Conservation (phyloP, 2,329 filamentous ascomycete genomes). For the Calonectria pteridis region DNA sequence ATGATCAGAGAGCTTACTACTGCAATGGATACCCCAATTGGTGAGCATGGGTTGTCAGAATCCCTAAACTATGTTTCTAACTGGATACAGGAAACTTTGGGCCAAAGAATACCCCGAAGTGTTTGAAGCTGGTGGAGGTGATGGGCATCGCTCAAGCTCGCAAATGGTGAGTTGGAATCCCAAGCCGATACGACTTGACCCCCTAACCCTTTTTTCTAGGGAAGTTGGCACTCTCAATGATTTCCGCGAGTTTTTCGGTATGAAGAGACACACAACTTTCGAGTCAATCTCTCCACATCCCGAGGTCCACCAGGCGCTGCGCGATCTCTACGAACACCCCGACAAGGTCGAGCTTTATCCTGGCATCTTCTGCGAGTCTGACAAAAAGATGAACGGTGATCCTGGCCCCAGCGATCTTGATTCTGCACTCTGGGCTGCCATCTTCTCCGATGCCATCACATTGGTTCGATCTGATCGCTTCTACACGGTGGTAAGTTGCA, state of each 20-base stretch:
- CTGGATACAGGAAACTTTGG: slow-evolving; percentile 54
- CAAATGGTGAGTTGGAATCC: slow-evolving; percentile 47
- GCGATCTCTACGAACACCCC: slow-evolving; percentile 67
- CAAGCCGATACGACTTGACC: neutral
- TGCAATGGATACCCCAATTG: slow-evolving; percentile 55
- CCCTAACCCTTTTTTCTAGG: slow-evolving; percentile 46
- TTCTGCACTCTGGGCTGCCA: slow-evolving; percentile 69
- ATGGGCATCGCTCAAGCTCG: slow-evolving; percentile 71
- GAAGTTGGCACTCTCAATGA: slow-evolving; percentile 71
- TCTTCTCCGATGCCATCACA: slow-evolving; percentile 78
- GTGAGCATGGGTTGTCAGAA: neutral
- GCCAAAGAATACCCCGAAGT: slow-evolving; percentile 67
- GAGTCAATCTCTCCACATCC: slow-evolving; percentile 46
- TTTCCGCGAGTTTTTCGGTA: slow-evolving; percentile 71
- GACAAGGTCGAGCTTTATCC: slow-evolving; percentile 74
- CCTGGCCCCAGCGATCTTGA: slow-evolving; percentile 75
- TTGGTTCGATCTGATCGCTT: slow-evolving; percentile 77
- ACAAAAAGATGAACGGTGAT: slow-evolving; percentile 73
- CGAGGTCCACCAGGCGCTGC: slow-evolving; percentile 24
- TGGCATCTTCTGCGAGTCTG: slow-evolving; percentile 73
- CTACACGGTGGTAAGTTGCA: slow-evolving; percentile 61
- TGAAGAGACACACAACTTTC: slow-evolving; percentile 68
- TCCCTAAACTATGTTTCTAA: neutral
- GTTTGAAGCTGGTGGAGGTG: slow-evolving; percentile 68
- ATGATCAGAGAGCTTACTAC: slow-evolving; percentile 52